Evolutionary conservation across 164 flowering plant genomes (phyloP).

Genomic region (Taxillus chinensis): DNA sequence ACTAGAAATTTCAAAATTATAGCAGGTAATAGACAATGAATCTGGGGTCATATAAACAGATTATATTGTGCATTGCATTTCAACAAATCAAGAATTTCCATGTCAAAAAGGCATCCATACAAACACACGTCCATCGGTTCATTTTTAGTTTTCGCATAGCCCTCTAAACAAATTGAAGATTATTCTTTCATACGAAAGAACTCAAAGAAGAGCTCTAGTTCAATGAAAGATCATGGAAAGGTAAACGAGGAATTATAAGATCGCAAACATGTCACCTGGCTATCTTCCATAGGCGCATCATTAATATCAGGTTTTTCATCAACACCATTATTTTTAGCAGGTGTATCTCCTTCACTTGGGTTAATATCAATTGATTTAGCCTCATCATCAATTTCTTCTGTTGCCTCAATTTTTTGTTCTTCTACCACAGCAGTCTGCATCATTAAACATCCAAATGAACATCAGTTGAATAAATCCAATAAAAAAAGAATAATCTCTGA

Average conservation of each 20-base stretch:
- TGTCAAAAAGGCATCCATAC: too few species aligned
- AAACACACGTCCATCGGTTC: too few species aligned
- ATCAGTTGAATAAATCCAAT: background rate
- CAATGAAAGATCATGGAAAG: too few species aligned
- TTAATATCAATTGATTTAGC: constrained; percentile 28
- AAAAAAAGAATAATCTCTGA: background rate
- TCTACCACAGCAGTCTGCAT: constrained; percentile 64
- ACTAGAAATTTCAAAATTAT: background rate
- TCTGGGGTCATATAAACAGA: background rate
- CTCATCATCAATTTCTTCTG: constrained; percentile 56
- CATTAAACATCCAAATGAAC: constrained; percentile 2
- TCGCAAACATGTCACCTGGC: constrained; percentile 28
- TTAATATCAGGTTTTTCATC: constrained; percentile 79
- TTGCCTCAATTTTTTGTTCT: constrained; percentile 54
- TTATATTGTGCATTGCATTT: too few species aligned
- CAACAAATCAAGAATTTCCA: too few species aligned
- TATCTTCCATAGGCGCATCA: constrained; percentile 67
- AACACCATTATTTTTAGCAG: constrained; percentile 25
- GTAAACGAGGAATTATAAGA: too few species aligned
- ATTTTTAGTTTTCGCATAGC: too few species aligned
- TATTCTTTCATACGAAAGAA: too few species aligned
- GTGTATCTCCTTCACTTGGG: constrained; percentile 18
- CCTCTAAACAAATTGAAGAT: too few species aligned
- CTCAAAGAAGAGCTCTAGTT: too few species aligned
- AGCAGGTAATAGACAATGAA: background rate